These are phyloP conservation scores for Daldinia caldariorum DNA, from an alignment of 495 filamentous ascomycete species.

Conservation along the genomic window DNA sequence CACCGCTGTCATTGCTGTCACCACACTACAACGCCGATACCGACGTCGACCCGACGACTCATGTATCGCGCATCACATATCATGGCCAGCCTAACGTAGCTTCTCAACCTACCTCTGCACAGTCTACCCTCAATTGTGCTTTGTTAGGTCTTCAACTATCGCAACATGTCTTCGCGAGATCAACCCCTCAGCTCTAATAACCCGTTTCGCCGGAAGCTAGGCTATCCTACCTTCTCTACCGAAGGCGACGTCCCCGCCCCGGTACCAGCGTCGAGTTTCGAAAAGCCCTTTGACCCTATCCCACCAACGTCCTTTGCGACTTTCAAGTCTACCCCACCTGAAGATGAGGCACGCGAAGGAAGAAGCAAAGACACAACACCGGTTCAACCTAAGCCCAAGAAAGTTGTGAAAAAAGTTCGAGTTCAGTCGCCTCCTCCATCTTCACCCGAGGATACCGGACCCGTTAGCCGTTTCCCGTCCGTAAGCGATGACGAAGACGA, in stretches of 20 bases:
- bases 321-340: slow-evolving; percentile 43
- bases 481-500: slow-evolving; percentile 38
- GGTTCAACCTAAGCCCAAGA: slow-evolving; percentile 55
- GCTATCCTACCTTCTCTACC: slow-evolving; percentile 27
- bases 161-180: slow-evolving; percentile 38
- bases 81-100: slow-evolving; percentile 43
- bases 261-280: slow-evolving; percentile 20
- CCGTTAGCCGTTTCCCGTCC: slow-evolving; percentile 46
- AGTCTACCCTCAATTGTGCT: slow-evolving; percentile 21
- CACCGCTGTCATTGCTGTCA: background rate
- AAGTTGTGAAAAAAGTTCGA: slow-evolving; percentile 64
- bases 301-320: slow-evolving; percentile 44
- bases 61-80: slow-evolving; percentile 50
- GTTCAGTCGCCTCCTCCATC: slow-evolving; percentile 66
- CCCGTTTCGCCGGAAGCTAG: slow-evolving; percentile 57
- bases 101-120: slow-evolving; percentile 23
- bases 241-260: slow-evolving; percentile 23
- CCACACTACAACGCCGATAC: slow-evolving; percentile 5
- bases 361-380: slow-evolving; percentile 37
- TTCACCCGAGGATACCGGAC: slow-evolving; percentile 54
- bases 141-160: slow-evolving; percentile 18
- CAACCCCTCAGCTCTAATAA: slow-evolving; percentile 57
- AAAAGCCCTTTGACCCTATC: slow-evolving; percentile 27
- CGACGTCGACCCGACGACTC: slow-evolving; percentile 49
- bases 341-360: slow-evolving; percentile 15